These are phyloP conservation scores for Durusdinium trenchii DNA, from an alignment of 73 alveolate species.

Conservation along the genomic window DNA sequence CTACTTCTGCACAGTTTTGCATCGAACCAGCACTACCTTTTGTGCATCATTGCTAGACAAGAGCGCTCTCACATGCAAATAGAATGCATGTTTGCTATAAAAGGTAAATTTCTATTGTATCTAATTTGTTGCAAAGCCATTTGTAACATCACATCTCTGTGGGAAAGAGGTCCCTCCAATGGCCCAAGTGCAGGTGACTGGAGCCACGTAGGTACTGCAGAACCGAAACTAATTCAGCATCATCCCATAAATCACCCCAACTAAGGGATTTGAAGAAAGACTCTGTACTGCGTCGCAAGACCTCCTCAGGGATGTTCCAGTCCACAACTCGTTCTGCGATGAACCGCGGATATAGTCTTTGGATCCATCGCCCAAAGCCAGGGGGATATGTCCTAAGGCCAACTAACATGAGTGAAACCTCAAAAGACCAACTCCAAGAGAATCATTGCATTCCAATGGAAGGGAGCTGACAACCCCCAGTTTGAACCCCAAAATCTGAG, in stretches of 20 bases:
- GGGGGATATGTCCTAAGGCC: constrained; percentile 28
- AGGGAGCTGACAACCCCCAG: not conserved
- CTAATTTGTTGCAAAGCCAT: too few relatives aligned
- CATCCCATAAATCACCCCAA: constrained; percentile 2
- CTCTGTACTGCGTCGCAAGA: not conserved
- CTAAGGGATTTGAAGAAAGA: not conserved
- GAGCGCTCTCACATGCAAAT: not conserved
- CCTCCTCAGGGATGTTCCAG: not conserved
- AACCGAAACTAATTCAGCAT: not conserved
- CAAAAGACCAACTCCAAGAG: not conserved
- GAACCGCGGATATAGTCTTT: not conserved
- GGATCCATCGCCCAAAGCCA: not conserved
- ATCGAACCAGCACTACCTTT: too few relatives aligned
- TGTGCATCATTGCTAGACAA: too few relatives aligned
- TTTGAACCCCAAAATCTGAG: not conserved
- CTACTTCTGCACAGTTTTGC: too few relatives aligned
- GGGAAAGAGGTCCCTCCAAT: not conserved
- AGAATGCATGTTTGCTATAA: not conserved
- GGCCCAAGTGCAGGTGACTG: not conserved
- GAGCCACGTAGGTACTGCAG: not conserved
- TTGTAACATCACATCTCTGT: not conserved
- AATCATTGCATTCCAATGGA: not conserved
- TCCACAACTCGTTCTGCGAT: not conserved
- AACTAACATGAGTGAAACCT: not conserved
- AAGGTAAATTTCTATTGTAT: not conserved